Percentiles rank a stretch among this genome's conserved stretches.
phyloP scores from a whole-genome alignment of 2,329 filamentous ascomycete genomes.

The Stachybotrys chlorohalonatus region DNA sequence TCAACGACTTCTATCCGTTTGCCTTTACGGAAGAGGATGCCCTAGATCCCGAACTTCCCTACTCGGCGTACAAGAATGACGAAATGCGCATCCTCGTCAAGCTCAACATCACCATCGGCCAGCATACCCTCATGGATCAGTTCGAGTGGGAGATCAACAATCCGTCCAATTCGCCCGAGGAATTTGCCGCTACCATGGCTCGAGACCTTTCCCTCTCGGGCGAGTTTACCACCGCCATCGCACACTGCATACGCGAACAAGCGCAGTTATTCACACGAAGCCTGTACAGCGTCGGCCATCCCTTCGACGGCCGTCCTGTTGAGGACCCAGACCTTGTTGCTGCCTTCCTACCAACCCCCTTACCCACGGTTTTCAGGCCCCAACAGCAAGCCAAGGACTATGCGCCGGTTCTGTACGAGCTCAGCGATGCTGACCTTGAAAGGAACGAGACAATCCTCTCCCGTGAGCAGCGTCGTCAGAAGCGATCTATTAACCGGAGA shows the following conservation, averaged over 20 bases:
- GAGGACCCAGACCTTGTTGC: conserved; percentile 85
- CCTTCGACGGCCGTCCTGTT: conserved; percentile 87
- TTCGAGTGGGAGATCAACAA: conserved; percentile 99
- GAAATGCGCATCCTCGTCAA: conserved; percentile 97
- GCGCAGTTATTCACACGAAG: conserved; percentile 89
- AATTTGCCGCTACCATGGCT: conserved; percentile 85
- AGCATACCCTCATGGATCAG: conserved; percentile 88
- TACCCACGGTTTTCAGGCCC: conserved; percentile 76
- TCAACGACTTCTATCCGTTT: conserved; percentile 89
- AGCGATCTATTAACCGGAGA: conserved; percentile 86
- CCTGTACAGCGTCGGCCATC: conserved; percentile 85
- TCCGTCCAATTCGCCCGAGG: conserved; percentile 84
- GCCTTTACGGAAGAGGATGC: conserved; percentile 84
- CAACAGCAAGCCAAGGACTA: conserved; percentile 92
- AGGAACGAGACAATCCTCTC: conserved; percentile 88
- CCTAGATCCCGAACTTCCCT: conserved; percentile 81
- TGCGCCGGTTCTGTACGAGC: conserved; percentile 85
- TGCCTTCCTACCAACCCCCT: conserved; percentile 76
- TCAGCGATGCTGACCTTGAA: conserved; percentile 84
- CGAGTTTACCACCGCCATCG: conserved; percentile 95
- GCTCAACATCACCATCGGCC: conserved; percentile 93
- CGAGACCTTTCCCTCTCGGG: conserved; percentile 83
- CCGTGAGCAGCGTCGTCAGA: conserved; percentile 86
- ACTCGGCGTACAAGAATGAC: conserved; percentile 94
- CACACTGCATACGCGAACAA: conserved; percentile 95